Evolutionary conservation across 2,329 filamentous ascomycete species (phyloP).

Genomic region (Capronia epimyces): DNA sequence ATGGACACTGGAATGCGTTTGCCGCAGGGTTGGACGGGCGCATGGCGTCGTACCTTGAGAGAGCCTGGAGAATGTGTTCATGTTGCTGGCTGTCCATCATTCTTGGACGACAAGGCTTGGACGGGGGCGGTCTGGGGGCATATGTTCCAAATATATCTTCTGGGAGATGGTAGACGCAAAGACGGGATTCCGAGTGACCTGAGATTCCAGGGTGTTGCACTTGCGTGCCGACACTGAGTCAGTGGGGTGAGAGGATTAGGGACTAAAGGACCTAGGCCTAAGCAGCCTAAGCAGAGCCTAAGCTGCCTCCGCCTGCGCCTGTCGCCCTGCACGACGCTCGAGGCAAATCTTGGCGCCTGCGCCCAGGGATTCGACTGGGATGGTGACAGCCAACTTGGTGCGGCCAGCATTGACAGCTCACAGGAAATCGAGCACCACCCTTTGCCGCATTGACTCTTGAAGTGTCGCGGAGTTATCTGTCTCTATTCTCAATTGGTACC

Average conservation of each 20-base stretch:
- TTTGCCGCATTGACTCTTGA: background rate
- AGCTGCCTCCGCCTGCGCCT: background rate
- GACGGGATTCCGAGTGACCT: too few species aligned
- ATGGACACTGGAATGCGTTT: background rate
- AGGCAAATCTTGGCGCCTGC: background rate
- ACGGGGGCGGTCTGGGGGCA: background rate
- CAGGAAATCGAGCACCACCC: background rate
- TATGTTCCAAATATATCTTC: too few species aligned
- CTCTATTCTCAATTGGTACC: background rate
- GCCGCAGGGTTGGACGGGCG: background rate
- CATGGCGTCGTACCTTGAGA: constrained; percentile 37
- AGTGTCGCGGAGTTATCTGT: background rate
- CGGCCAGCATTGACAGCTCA: background rate
- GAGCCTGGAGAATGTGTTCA: constrained; percentile 34
- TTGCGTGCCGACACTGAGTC: too few species aligned
- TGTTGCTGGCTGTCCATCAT: constrained; percentile 15
- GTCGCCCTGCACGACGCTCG: constrained; percentile 1
- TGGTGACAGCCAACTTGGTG: background rate
- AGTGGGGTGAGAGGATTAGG: too few species aligned
- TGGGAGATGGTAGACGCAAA: too few species aligned
- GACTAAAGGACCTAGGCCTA: too few species aligned
- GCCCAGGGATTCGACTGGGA: background rate
- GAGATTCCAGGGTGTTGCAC: too few species aligned
- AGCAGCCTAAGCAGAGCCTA: too few species aligned
- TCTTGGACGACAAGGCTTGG: background rate